Conservation (phyloP, 495 filamentous ascomycete genomes). For the Parathielavia appendiculata region DNA sequence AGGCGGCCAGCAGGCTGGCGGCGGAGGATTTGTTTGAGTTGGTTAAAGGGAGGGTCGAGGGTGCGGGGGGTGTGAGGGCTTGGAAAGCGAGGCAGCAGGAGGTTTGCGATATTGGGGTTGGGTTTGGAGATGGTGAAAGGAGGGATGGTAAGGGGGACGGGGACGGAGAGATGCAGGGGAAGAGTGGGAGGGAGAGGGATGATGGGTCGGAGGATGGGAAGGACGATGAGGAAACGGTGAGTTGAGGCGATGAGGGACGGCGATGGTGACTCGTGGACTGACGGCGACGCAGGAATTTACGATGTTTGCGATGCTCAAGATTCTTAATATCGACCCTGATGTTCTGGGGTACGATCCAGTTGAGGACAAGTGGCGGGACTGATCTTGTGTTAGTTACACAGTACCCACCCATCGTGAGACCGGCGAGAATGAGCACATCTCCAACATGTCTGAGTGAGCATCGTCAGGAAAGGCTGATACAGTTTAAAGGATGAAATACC, state of each 20-base stretch:
- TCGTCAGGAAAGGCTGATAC: too few relatives aligned
- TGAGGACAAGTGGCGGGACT: constrained; percentile 30
- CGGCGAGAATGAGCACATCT: too few relatives aligned
- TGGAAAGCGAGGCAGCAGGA: constrained; percentile 24
- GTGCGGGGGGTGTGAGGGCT: constrained; percentile 27
- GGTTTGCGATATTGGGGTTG: background rate
- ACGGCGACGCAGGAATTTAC: constrained; percentile 28
- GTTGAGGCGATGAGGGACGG: background rate
- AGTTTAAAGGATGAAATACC: too few relatives aligned
- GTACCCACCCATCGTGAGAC: too few relatives aligned
- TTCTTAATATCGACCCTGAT: constrained; percentile 31
- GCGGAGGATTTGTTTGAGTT: constrained; percentile 33
- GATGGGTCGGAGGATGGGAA: constrained; percentile 10
- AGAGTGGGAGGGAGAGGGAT: background rate
- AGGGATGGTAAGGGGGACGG: constrained; percentile 6
- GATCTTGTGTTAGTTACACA: background rate
- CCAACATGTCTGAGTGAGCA: too few relatives aligned
- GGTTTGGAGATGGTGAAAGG: constrained; percentile 5
- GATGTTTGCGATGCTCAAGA: constrained; percentile 33
- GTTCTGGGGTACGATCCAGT: constrained; percentile 26
- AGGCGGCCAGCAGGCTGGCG: constrained; percentile 23
- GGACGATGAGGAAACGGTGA: constrained; percentile 18
- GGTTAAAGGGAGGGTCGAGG: constrained; percentile 24
- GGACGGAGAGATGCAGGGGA: constrained; percentile 6
- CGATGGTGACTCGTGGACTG: constrained; percentile 6